Base-by-base conservation (phyloP, 805 yeast species). In the Zygosaccharomyces gambellarensis region DNA sequence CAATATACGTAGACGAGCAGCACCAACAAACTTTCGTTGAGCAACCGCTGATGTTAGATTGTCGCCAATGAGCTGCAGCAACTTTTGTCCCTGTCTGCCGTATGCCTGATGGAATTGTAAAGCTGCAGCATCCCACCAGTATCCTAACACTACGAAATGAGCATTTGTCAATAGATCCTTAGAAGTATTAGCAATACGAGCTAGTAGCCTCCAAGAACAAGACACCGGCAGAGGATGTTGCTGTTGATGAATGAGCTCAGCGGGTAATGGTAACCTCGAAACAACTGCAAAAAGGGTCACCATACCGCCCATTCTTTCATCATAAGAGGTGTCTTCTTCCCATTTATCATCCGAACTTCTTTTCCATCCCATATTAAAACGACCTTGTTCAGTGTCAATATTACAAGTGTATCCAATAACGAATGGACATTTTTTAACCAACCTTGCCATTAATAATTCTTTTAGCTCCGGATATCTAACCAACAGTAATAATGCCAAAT, bases 81-180 rank as follows among this genome's bases (percentile, higher is more conserved):
- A 47, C 63, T 94, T 94, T 4, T 40, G 48, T 3, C 80, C 94
- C 69, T 92, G 98, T 4, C 54, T 66, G 0, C 90, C 90, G 64
- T 82, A 92, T 1, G 74, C 76, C 8, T 62, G 60, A 6, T 75
- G 46, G 48, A 92, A 79, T 38, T 80, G 73, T 7, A 57, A 53
- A 0, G 87, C 90, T 43, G 85, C 75, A 4, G 90, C 81, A 56
- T 94, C 98, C 96, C 97, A 89, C 97, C 97, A 90, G 30, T 85
- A 79, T 2, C 88, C 83, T 3, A 82, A 75, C 1, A 85, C 78
- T 0, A 81, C 73, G 61, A 75, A 90, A 63, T 90, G 96, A 0
- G 85, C 77, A 55, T 87, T 84, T 0, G 80, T 71, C 10, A 90
- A 61, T 11, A 77, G 63, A 0, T 71, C 70, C 2, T 61, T 30